Evolutionary conservation across 2,329 filamentous ascomycete genomes (phyloP), one percentile per base, ranked within the genome.

Genomic region (Graphilbum fragrans): DNA sequence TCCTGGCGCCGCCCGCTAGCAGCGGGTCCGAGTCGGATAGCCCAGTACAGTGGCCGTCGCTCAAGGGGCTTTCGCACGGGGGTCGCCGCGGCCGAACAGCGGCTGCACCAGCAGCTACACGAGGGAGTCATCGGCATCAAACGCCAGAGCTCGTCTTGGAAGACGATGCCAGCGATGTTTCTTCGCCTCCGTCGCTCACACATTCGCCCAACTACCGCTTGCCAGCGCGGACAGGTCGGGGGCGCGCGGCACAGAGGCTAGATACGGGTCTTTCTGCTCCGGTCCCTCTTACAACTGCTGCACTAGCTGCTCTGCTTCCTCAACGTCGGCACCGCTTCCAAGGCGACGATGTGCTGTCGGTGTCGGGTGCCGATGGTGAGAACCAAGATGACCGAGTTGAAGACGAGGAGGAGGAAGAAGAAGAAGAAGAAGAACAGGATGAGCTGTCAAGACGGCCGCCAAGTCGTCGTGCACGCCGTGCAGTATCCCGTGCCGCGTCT

Each of bases 151-250:
- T 27, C 23, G 7, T 52, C 8, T 54, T 62, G 18, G 58, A 64
- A 20, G 64, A 63, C 35, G 58, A 64, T 46, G 48, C 62, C n/a
- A 76, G 72, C 1, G 67, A 75, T 36, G 59, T 74, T 11, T 80
- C 77, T 2, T 80, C 76, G 3, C 77, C 76, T 0, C 77, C 77
- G 1, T 80, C 77, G 0, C 62, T 82, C 4, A 82, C 77, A 4
- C 76, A 81, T 52, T 82, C 77, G 1, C 77, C 77, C 25, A 80
- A 80, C 50, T 68, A 64, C 45, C 55, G 50, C 29, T 37, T 39
- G 11, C 33, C 22, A 2, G 2, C 33, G 25, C 18, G 29, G 17
- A 10, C 38, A 2, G 14, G 32, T 31, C 4, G 16, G 37, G 42
- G 38, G 38, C 17, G 61, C 58, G 38, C 37, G 4, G 51, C 57